These are phyloP conservation scores for Sindora glabra DNA, from an alignment of 306 rosid genomes.

Conservation along the genomic window DNA sequence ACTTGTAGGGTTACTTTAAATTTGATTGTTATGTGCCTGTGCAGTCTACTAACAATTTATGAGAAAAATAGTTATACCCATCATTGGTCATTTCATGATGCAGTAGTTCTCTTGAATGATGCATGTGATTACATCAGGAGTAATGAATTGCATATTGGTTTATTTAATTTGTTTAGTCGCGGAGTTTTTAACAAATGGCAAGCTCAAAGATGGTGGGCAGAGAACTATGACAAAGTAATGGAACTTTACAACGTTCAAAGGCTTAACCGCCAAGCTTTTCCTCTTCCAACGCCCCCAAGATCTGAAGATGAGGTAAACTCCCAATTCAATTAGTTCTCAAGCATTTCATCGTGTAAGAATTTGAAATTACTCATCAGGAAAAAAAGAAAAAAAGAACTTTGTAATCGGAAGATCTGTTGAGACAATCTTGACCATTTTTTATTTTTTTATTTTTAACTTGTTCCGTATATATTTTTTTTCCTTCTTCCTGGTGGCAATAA, in stretches of 20 bases:
- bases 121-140: neutral
- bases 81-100: neutral
- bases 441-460: neutral
- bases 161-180: slow-evolving; percentile 29
- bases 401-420: no score
- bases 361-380: no score
- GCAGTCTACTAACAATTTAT: no score
- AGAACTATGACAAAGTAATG: slow-evolving; percentile 47
- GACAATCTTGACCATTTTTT: neutral
- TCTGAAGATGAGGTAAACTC: slow-evolving; percentile 53
- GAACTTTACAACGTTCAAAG: slow-evolving; percentile 54
- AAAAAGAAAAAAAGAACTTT: no score
- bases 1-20: no score
- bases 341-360: neutral
- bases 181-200: slow-evolving; percentile 51
- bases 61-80: no score
- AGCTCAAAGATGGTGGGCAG: slow-evolving; percentile 59
- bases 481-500: neutral
- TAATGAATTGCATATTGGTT: slow-evolving; percentile 14
- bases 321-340: neutral
- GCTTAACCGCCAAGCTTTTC: slow-evolving; percentile 40
- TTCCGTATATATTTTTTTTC: neutral
- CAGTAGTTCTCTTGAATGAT: slow-evolving; percentile 4
- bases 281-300: slow-evolving; percentile 48
- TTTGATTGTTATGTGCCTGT: no score